These are phyloP conservation scores for Hansenula sp. DNA, from an alignment of 1,139 yeast genomes.

Conservation along the genomic window DNA sequence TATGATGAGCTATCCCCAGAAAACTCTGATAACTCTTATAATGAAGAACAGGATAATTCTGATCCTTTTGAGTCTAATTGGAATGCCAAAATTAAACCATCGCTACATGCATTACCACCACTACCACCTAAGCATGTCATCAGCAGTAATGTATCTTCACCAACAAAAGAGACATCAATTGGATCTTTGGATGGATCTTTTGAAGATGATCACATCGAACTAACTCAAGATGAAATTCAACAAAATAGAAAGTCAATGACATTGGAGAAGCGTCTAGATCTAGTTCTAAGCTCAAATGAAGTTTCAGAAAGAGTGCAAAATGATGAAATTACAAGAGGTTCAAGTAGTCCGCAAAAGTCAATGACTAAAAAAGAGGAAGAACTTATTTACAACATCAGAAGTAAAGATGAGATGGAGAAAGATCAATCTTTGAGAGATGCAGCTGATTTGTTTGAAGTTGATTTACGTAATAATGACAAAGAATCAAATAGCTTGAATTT, in stretches of 20 bases:
- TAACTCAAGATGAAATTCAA: conserved; percentile 20
- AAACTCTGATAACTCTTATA: conserved; percentile 25
- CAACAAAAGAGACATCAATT: conserved; percentile 23
- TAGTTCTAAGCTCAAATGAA: conserved; percentile 20
- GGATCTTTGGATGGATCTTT: conserved; percentile 15
- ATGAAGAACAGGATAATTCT: conserved; percentile 20
- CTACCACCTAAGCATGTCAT: conserved; percentile 22
- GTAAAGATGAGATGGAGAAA: conserved; percentile 15
- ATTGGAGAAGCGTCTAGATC: conserved; percentile 22
- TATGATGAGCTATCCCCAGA: conserved; percentile 38
- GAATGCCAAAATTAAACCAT: conserved; percentile 20
- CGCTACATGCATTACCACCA: conserved; percentile 18
- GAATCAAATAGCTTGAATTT: conserved; percentile 16
- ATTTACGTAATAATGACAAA: conserved; percentile 28
- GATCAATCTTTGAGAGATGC: conserved; percentile 24
- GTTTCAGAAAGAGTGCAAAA: conserved; percentile 25
- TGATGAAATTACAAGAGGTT: conserved; percentile 26
- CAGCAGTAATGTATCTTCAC: conserved; percentile 18
- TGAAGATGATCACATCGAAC: conserved; percentile 12
- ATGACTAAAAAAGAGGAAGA: conserved; percentile 18
- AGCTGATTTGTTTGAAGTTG: conserved; percentile 25
- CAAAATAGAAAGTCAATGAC: conserved; percentile 12
- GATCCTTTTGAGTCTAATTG: conserved; percentile 21
- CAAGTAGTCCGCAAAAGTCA: conserved; percentile 22
- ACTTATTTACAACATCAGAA: conserved; percentile 17